Evolutionary conservation across 1,284 basidiomycete genomes (phyloP).

Genomic region (Hymenochaete sp.): DNA sequence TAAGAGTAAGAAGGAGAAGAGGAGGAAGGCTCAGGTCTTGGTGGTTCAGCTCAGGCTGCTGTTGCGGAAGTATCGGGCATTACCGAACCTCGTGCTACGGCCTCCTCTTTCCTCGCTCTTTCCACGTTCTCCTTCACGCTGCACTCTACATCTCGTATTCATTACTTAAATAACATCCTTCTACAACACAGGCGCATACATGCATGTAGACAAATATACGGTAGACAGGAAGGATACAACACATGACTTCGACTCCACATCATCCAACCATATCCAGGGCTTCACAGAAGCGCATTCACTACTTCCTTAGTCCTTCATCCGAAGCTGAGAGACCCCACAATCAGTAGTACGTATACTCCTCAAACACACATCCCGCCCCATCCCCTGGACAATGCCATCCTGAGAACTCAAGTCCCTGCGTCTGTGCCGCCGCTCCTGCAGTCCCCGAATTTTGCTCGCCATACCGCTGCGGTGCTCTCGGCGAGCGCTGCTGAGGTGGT

Average conservation of each 20-base stretch:
- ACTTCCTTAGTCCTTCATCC: too few species aligned
- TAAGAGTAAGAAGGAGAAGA: background rate
- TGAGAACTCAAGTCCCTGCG: slow-evolving; percentile 14
- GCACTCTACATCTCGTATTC: too few species aligned
- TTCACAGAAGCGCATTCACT: too few species aligned
- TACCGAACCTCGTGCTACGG: background rate
- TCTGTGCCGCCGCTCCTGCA: slow-evolving; percentile 5
- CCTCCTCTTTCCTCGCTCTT: background rate
- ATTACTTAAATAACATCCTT: too few species aligned
- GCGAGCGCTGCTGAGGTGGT: background rate
- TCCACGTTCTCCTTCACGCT: too few species aligned
- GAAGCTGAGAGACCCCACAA: too few species aligned
- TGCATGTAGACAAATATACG: background rate
- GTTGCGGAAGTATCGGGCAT: background rate
- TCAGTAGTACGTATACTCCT: slow-evolving; percentile 62
- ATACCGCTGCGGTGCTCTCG: slow-evolving; percentile 2
- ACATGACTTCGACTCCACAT: background rate
- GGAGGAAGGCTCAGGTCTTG: background rate
- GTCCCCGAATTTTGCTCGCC: too few species aligned
- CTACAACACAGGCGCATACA: slow-evolving; percentile 2
- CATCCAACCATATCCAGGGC: background rate
- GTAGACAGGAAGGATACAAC: background rate
- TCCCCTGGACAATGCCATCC: slow-evolving; percentile 50
- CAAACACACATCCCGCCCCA: slow-evolving; percentile 58
- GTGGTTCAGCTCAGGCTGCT: background rate